Percentiles rank a stretch among this genome's conserved stretches.
phyloP scores from a whole-genome alignment of 192 early-diverging fungal species.

The Backusella australiensis region DNA sequence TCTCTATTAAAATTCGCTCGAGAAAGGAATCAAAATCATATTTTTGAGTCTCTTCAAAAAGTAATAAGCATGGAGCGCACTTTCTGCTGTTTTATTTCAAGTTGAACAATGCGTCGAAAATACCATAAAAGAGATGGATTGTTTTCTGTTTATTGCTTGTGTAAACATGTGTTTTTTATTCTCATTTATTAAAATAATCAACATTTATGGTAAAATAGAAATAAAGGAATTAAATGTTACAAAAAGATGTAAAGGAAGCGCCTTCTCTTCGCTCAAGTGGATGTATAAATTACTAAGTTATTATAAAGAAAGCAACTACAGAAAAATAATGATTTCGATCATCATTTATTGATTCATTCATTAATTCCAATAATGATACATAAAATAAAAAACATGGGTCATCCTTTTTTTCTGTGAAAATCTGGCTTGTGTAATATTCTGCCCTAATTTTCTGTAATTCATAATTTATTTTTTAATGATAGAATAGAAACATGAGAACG shows the following conservation, averaged over 20 bases:
- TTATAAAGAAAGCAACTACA: background rate
- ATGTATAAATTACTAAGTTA: background rate
- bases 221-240: background rate
- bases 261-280: background rate
- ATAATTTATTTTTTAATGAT: background rate
- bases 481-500: background rate
- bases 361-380: background rate
- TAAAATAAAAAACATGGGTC: background rate
- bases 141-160: background rate
- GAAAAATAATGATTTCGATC: background rate
- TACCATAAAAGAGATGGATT: background rate
- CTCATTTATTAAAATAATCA: background rate
- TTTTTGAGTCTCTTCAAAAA: no score
- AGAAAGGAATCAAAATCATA: no score
- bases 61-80: no score
- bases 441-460: background rate
- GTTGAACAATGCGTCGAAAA: background rate
- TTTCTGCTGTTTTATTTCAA: background rate
- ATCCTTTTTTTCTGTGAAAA: background rate
- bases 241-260: background rate
- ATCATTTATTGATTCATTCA: background rate
- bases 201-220: background rate
- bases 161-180: conserved; percentile 1
- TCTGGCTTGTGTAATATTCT: background rate
- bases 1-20: no score